Evolutionary conservation across 257 asterid genomes (phyloP), one percentile per base, ranked within the genome.

Genomic region (Penstemon barbatus): DNA sequence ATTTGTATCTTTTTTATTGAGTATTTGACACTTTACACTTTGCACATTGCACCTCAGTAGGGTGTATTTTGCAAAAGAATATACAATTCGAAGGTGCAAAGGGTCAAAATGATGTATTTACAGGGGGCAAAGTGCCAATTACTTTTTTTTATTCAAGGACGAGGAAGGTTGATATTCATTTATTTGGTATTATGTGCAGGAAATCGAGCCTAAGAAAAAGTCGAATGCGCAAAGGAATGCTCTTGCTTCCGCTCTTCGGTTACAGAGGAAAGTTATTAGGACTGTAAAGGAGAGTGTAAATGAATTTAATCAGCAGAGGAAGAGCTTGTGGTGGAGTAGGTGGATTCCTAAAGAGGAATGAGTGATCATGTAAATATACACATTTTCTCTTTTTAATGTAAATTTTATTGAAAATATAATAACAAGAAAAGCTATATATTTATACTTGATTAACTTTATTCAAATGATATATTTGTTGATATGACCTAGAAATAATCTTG

Each of bases 271-370:
- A 72, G 77, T 91, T 50, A 18, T 87, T 12, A 71, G 77, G 75
- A 89, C 99, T 4, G 8, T 91, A 63, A 85, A 81, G 44, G 92
- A 81, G 75, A 91, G 87, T 36, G 82, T 89, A 0, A 95, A 83
- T 74, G 94, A 91, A 68, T 85, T 87, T 39, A 85, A 79, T 42
- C 81, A 66, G 70, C 79, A 71, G 37, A 76, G 94, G 80, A 87
- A 85, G 85, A 84, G 95, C 74, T 62, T 82, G 8, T 89, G 98
- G 98, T 91, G 96, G 98, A 91, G 85, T 83, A 66, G 83, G 66
- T 89, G 97, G 98, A 91, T 91, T 77, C 97, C 97, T 18, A 89
- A 82, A 63, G 95, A 87, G 85, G 95, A 91, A 39, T 89, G 71
- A 80, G 33, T 66, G 68, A 13, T 18, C 2, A 25, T 78, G 86